Evolutionary conservation across 768 basidiomycete genomes (phyloP).

Genomic region (Mycena crocata): DNA sequence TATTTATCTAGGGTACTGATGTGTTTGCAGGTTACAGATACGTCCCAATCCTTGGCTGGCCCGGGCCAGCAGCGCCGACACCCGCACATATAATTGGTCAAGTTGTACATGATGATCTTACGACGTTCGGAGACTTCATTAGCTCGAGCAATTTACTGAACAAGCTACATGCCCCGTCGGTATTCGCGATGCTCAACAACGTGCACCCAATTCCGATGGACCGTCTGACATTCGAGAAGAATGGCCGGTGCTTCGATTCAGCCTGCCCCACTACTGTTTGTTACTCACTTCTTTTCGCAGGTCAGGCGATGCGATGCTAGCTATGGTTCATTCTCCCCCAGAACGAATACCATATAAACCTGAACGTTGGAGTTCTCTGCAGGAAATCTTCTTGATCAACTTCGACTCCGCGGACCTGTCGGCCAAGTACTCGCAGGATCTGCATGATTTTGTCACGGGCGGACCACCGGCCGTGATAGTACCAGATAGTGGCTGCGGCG

Average conservation of each 20-base stretch:
- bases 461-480: conserved; percentile 42
- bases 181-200: conserved; percentile 38
- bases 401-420: conserved; percentile 38
- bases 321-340: conserved; percentile 31
- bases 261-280: not conserved
- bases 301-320: conserved; percentile 44
- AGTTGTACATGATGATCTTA: conserved; percentile 38
- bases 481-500: conserved; percentile 41
- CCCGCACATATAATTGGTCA: conserved; percentile 33
- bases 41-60: conserved; percentile 37
- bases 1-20: not conserved
- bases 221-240: conserved; percentile 47
- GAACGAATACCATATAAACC: not conserved
- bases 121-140: conserved; percentile 27
- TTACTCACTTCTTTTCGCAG: not conserved
- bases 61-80: conserved; percentile 28
- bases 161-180: conserved; percentile 32
- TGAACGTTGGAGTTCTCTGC: not conserved
- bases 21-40: conserved; percentile 30
- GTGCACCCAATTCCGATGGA: conserved; percentile 38
- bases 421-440: conserved; percentile 41
- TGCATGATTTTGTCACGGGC: conserved; percentile 34
- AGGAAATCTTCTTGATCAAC: conserved; percentile 45
- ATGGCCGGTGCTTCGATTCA: conserved; percentile 36
- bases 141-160: conserved; percentile 36